phyloP scores from a whole-genome alignment of 139 green algal species.

The Picochlorum sp. region DNA sequence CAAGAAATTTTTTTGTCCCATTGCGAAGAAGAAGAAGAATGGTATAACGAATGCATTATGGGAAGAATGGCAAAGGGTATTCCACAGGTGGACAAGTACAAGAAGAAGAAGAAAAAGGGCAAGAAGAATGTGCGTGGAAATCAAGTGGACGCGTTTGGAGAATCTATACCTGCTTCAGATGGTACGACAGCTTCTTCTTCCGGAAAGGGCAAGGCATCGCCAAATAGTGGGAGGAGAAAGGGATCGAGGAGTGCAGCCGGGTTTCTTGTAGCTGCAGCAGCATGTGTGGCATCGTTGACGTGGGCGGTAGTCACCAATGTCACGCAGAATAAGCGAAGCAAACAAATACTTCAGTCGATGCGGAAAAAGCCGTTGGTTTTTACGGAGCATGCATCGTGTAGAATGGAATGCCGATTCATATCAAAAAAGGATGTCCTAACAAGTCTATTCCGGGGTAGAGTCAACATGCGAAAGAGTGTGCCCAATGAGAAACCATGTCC shows the following conservation, averaged over 20 bases:
- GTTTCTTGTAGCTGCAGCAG: slow-evolving; percentile 11
- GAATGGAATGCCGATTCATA: slow-evolving; percentile 45
- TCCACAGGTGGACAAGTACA: neutral
- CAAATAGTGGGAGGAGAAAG: neutral
- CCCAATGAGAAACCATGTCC: slow-evolving; percentile 26
- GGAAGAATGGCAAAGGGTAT: neutral
- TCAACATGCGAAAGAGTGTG: slow-evolving; percentile 36
- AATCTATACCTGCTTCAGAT: neutral
- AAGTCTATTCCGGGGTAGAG: slow-evolving; percentile 17
- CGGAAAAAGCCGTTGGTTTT: slow-evolving; percentile 19
- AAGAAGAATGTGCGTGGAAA: neutral
- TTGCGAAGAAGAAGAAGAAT: too few relatives aligned
- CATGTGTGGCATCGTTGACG: neutral
- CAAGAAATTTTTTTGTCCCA: too few relatives aligned
- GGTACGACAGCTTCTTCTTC: neutral
- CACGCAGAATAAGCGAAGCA: slow-evolving; percentile 12
- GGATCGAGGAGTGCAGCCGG: neutral
- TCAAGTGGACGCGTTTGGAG: neutral
- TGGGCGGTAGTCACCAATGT: neutral
- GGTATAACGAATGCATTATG: too few relatives aligned
- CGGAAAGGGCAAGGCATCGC: neutral
- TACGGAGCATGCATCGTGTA: slow-evolving; percentile 37
- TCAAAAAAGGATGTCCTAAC: slow-evolving; percentile 14
- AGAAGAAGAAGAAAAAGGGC: slow-evolving; percentile 1
- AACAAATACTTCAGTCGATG: slow-evolving; percentile 13